phyloP scores from a whole-genome alignment of 768 basidiomycete species.

The Podaxis sp. region DNA sequence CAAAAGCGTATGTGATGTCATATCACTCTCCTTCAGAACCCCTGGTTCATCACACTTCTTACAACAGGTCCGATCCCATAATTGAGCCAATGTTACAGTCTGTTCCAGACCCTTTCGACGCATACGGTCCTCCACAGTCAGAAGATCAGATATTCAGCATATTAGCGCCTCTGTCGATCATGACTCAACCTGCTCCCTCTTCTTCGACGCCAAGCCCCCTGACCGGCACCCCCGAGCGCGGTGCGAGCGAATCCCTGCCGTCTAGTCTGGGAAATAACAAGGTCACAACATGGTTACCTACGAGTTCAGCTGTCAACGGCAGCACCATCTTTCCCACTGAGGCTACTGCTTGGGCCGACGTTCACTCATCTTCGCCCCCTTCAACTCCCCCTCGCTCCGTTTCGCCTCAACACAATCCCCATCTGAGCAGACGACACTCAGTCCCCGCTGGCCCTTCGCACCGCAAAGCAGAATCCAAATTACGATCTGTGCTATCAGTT shows the following conservation, averaged over 20 bases:
- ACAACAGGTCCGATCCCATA: slow-evolving; percentile 75
- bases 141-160: slow-evolving; percentile 95
- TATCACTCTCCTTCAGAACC: slow-evolving; percentile 10
- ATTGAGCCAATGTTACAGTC: slow-evolving; percentile 90
- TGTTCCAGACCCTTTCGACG: slow-evolving; percentile 90
- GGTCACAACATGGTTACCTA: slow-evolving; percentile 31
- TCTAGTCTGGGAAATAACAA: slow-evolving; percentile 26
- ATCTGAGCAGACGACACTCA: slow-evolving; percentile 47
- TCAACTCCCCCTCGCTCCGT: slow-evolving; percentile 47
- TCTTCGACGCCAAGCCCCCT: slow-evolving; percentile 48
- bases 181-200: slow-evolving; percentile 54
- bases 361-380: slow-evolving; percentile 43
- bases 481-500: slow-evolving; percentile 69
- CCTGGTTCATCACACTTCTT: slow-evolving; percentile 10
- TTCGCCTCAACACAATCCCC: slow-evolving; percentile 41
- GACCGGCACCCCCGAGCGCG: slow-evolving; percentile 47
- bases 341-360: slow-evolving; percentile 54
- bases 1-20: slow-evolving; percentile 70
- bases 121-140: slow-evolving; percentile 83
- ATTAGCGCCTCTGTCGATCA: slow-evolving; percentile 81
- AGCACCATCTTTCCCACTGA: slow-evolving; percentile 49
- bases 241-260: slow-evolving; percentile 31
- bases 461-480: slow-evolving; percentile 65
- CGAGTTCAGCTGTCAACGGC: slow-evolving; percentile 38
- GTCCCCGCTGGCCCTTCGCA: slow-evolving; percentile 39